Base-by-base conservation (phyloP, 2,329 filamentous ascomycete species). In the Fusarium poae region DNA sequence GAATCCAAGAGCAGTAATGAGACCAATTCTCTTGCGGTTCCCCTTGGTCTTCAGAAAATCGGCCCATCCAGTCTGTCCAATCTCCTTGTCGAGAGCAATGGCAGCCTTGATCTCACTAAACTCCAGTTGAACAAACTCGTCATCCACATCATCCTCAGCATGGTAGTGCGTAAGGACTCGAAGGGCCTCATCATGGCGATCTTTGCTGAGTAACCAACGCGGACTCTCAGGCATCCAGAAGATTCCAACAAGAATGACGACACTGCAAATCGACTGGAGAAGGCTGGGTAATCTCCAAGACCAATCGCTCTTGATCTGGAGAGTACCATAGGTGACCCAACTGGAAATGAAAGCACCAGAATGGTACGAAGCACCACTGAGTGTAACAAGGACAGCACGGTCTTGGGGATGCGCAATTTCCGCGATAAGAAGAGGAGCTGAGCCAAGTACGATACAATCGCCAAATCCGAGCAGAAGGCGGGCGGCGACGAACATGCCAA, bases 11-110 rank as follows among this genome's bases (percentile, higher is more conserved):
- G 63, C 57, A 10, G 65, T 59, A 11, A 63, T 66, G 5, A 70
- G 43, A 3, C 81, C 78, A 0, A 75, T 62, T 20, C 77, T 67
- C 27, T 74, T 72, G 1, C 77, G 69, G 65, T 78, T 78, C 0
- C 72, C 73, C 20, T 51, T 51, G 4, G 74, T 74, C 37, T 52
- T 67, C 18, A 77, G 34, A 46, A 78, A 68, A 13, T 74, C 68
- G 0, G 35, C 40, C 58, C 68, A 77, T 0, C 58, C 54, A 34
- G 46, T 57, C 3, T 62, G 67, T 2, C 61, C 56, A 1, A 62
- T 39, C 13, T 72, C 65, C 12, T 68, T 71, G 21, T 73, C 71
- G 4, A 65, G 62, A 12, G 57, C 57, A 3, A 73, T 44, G 0
- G 70, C 66, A 13, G 65, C 63, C 11, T 62, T 59, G 20, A 73